phyloP scores from a whole-genome alignment of 1,139 yeast genomes.

The Saccharomyces hybrid region DNA sequence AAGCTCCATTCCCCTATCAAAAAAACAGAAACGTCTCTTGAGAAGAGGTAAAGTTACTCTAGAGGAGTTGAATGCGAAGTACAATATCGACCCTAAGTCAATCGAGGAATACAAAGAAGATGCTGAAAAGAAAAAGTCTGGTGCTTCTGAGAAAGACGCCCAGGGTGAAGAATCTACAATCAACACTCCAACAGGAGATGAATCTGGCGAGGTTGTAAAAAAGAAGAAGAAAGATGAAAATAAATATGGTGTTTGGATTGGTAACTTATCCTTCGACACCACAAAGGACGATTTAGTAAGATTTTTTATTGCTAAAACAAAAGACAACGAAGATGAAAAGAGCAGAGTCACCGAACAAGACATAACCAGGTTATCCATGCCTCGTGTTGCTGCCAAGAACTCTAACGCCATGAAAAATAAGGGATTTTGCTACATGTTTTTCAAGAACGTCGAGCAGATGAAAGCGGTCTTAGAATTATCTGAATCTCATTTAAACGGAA shows the following conservation, averaged over 20 bases:
- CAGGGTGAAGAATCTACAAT: constrained; percentile 12
- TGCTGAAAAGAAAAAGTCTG: constrained; percentile 18
- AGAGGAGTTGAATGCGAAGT: constrained; percentile 48
- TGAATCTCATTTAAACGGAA: constrained; percentile 69
- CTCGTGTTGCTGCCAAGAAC: constrained; percentile 44
- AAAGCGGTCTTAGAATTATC: constrained; percentile 58
- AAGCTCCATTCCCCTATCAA: constrained; percentile 77
- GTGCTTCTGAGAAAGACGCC: constrained; percentile 9
- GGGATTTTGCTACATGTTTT: constrained; percentile 91
- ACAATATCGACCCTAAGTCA: constrained; percentile 33
- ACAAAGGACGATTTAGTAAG: constrained; percentile 63
- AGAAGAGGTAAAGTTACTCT: constrained; percentile 64
- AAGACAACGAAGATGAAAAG: constrained; percentile 35
- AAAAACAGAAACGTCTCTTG: constrained; percentile 80
- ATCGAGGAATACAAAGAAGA: constrained; percentile 33
- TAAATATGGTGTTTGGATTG: constrained; percentile 86
- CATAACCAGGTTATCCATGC: constrained; percentile 58
- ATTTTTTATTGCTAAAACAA: constrained; percentile 57
- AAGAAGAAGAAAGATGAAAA: constrained; percentile 30
- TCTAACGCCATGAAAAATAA: constrained; percentile 47
- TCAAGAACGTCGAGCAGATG: constrained; percentile 56
- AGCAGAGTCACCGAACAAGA: constrained; percentile 38
- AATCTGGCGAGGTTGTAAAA: constrained; percentile 11
- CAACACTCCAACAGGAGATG: constrained; percentile 13
- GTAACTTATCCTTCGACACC: constrained; percentile 84